phyloP scores from a whole-genome alignment of 106 monocot genomes.

The Xerophyta viscosa region DNA sequence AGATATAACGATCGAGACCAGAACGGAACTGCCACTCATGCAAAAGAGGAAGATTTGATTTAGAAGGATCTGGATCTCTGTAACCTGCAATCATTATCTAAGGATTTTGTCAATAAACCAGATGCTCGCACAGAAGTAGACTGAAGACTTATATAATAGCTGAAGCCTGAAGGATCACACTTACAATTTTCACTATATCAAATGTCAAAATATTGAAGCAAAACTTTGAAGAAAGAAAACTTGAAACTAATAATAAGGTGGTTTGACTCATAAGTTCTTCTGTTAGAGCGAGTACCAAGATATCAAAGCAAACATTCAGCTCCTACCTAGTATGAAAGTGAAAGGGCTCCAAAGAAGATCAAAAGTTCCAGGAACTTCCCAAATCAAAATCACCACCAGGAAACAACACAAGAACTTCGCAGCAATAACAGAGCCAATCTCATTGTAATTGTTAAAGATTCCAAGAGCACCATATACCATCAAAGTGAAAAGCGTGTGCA shows the following conservation, averaged over 20 bases:
- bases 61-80: constrained; percentile 72
- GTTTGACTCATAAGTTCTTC: too few species aligned
- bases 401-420: constrained; percentile 64
- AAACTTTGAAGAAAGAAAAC: too few species aligned
- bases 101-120: neutral
- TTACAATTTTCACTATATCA: too few species aligned
- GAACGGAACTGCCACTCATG: constrained; percentile 99
- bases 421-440: constrained; percentile 74
- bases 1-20: constrained; percentile 92
- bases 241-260: too few species aligned
- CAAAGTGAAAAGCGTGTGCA: constrained; percentile 96
- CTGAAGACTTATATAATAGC: too few species aligned
- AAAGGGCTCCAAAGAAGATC: constrained; percentile 78
- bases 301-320: neutral
- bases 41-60: constrained; percentile 57
- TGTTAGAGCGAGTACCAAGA: neutral
- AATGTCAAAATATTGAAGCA: too few species aligned
- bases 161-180: too few species aligned
- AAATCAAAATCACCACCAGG: constrained; percentile 68
- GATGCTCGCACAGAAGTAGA: neutral
- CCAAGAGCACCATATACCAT: constrained; percentile 95
- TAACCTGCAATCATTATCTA: constrained; percentile 42
- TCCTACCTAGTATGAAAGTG: constrained; percentile 72
- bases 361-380: constrained; percentile 95
- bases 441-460: constrained; percentile 91